Percentiles rank a stretch among this genome's conserved stretches.
Conservation (phyloP, 208 protist genomes). For the Tetramitus jugosus region DNA sequence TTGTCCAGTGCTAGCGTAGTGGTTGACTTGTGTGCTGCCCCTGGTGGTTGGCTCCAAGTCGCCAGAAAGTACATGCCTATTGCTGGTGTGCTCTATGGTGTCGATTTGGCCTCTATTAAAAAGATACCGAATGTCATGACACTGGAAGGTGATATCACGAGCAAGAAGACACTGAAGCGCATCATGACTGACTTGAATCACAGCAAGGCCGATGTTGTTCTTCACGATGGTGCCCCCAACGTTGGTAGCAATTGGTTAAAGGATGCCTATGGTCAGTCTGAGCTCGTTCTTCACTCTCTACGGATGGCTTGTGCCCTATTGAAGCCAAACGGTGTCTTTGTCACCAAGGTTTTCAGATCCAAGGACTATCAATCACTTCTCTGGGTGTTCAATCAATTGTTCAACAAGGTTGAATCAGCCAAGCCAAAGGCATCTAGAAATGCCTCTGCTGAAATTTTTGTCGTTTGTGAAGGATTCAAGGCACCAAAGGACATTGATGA, state of each 20-base stretch:
- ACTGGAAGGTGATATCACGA: slow-evolving; percentile 96
- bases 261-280: slow-evolving; percentile 94
- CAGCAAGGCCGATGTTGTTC: slow-evolving; percentile 79
- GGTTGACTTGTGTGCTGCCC: slow-evolving; percentile 93
- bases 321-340: slow-evolving; percentile 77
- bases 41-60: slow-evolving; percentile 90
- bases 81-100: slow-evolving; percentile 86
- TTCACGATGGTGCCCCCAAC: slow-evolving; percentile 99
- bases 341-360: slow-evolving; percentile 99
- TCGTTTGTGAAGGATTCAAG: slow-evolving; percentile 91
- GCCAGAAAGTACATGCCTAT: slow-evolving; percentile 90
- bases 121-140: slow-evolving; percentile 90
- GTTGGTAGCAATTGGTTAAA: slow-evolving; percentile 94
- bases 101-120: slow-evolving; percentile 95
- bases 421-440: slow-evolving; percentile 94
- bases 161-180: slow-evolving; percentile 82
- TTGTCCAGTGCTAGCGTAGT: slow-evolving; percentile 70
- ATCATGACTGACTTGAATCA: slow-evolving; percentile 87
- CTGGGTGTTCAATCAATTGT: slow-evolving; percentile 95
- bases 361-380: slow-evolving; percentile 95
- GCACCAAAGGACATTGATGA: slow-evolving; percentile 90
- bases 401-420: slow-evolving; percentile 93
- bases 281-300: slow-evolving; percentile 82
- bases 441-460: slow-evolving; percentile 97
- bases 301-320: slow-evolving; percentile 93